phyloP scores from a whole-genome alignment of 1,284 basidiomycete species.

The Coniferiporia weirii region DNA sequence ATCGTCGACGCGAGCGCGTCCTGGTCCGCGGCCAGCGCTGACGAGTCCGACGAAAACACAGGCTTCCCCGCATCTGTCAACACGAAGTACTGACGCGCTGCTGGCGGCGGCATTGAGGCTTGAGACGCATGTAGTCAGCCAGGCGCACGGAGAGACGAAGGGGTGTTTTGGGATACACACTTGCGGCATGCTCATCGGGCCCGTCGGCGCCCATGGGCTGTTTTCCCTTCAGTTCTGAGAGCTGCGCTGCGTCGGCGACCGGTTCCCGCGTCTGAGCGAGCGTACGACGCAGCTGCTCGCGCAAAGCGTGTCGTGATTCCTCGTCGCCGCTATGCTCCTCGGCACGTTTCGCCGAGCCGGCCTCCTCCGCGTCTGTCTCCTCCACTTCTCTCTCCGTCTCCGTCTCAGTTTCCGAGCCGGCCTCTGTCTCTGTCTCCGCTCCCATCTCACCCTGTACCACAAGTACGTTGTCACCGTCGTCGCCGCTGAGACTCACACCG shows the following conservation, averaged over 20 bases:
- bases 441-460: too few species aligned
- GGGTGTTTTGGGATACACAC: not conserved
- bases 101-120: constrained; percentile 39
- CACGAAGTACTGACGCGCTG: constrained; percentile 81
- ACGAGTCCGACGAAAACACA: constrained; percentile 54
- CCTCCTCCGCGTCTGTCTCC: constrained; percentile 52
- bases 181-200: not conserved
- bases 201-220: not conserved
- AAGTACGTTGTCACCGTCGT: constrained; percentile 44
- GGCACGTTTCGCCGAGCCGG: constrained; percentile 38
- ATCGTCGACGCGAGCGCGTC: constrained; percentile 76
- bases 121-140: not conserved
- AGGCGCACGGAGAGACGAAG: not conserved
- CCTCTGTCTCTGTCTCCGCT: constrained; percentile 52
- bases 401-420: constrained; percentile 49
- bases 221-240: not conserved
- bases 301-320: constrained; percentile 55
- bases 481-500: constrained; percentile 46
- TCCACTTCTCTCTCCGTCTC: constrained; percentile 52
- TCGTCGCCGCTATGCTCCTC: constrained; percentile 41
- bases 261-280: constrained; percentile 44
- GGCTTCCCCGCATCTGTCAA: constrained; percentile 95
- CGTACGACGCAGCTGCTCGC: constrained; percentile 65
- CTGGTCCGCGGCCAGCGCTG: constrained; percentile 9
- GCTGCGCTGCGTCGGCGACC: constrained; percentile 5